These are phyloP conservation scores for Exobasidium cylindrosporum DNA, from an alignment of 1,284 basidiomycete genomes.

Conservation along the genomic window DNA sequence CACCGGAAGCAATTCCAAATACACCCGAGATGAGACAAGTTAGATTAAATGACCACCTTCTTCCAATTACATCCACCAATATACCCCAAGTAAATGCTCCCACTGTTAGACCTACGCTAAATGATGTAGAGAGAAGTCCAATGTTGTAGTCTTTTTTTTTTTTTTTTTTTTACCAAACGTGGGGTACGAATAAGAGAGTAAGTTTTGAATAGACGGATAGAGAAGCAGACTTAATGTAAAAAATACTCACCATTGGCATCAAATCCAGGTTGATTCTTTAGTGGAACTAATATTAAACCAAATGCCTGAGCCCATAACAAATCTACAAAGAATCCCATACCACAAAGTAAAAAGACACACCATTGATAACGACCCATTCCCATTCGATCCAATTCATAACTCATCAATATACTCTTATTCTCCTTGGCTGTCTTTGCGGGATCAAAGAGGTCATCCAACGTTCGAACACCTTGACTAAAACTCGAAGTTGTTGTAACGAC, in stretches of 20 bases:
- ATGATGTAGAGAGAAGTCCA: slow-evolving; percentile 35
- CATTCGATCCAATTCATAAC: slow-evolving; percentile 40
- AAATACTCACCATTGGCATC: slow-evolving; percentile 15
- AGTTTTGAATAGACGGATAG: slow-evolving; percentile 41
- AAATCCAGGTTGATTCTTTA: slow-evolving; percentile 29
- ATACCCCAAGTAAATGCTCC: slow-evolving; percentile 50
- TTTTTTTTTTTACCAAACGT: slow-evolving; percentile 33
- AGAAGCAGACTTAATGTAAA: neutral
- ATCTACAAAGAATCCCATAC: slow-evolving; percentile 48
- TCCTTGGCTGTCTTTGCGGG: slow-evolving; percentile 32
- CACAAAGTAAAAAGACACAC: slow-evolving; percentile 45
- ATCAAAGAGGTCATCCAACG: slow-evolving; percentile 22
- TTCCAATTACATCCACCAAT: slow-evolving; percentile 43
- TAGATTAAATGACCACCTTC: slow-evolving; percentile 45
- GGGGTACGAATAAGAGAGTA: slow-evolving; percentile 42
- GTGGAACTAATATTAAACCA: slow-evolving; percentile 37
- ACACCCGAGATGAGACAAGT: slow-evolving; percentile 42
- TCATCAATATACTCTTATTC: slow-evolving; percentile 42
- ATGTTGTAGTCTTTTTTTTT: slow-evolving; percentile 27
- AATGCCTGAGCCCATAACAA: slow-evolving; percentile 48
- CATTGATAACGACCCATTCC: slow-evolving; percentile 43
- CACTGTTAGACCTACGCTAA: slow-evolving; percentile 41
- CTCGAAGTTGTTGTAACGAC: neutral
- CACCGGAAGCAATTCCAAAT: slow-evolving; percentile 42
- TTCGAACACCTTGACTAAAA: neutral